Evolutionary conservation across 352 stramenopile genomes (phyloP), one percentile per base, ranked within the genome.

Genomic region (Phytopythium litorale): DNA sequence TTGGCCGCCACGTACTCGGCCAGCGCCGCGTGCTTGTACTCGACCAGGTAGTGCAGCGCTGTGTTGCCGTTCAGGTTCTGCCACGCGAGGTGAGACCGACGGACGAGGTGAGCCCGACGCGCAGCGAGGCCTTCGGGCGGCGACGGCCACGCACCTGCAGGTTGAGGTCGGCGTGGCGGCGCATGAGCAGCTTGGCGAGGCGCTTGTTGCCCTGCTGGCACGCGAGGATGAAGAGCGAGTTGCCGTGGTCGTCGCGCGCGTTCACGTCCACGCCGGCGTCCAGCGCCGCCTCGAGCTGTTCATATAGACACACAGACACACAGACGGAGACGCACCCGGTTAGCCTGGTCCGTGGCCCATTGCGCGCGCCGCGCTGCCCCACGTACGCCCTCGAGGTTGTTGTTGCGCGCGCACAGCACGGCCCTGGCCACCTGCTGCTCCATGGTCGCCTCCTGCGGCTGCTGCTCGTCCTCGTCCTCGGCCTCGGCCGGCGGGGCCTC

Each of bases 31-130:
- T 98, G 89, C 43, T 93, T 90, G 81, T 98, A 98, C 71, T 96
- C 90, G 78, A 95, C 81, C 58, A 97, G 86, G 61, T 98, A 99
- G 69, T 99, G 97, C 60, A 99, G 72, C 19, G 88, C 92, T 30
- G 95, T 98, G 75, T 99, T 98, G 42, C 97, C 97, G 56, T 91
- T 84, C 62, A 97, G 68, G 67, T 98, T 99, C 81, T 98, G 58
- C 57, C 23, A 37, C 33, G 35, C 35, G 12, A 15, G 35, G 28
- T 32, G 28, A 32, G 28, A 32, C 28, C 1, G 28, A 32, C 28
- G 3, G 28, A 32, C 28, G 28, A 32, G 28, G 28, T 32, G 28
- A 32, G 28, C 3, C 28, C 28, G 28, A 32, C 28, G 3, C 3
- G 28, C 28, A 32, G 4, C 28, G 28, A 32, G 28, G 25, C 25